Evolutionary conservation across 306 rosid genomes (phyloP).

Genomic region (Cercis canadensis): DNA sequence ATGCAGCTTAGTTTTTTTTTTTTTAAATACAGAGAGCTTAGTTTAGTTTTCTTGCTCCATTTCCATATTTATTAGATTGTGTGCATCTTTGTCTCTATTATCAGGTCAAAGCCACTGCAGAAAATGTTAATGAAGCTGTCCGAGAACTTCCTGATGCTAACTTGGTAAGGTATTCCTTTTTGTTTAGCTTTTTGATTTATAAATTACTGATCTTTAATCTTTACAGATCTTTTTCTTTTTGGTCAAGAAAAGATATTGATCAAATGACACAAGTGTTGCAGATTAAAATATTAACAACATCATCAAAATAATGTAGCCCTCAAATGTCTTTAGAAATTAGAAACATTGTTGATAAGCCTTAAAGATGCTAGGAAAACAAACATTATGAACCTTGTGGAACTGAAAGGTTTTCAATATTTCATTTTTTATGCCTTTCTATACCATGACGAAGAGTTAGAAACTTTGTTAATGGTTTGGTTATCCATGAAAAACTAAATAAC

Average conservation of each 20-base stretch:
- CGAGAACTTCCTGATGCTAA: constrained; percentile 99
- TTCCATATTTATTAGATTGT: constrained; percentile 8
- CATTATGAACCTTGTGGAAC: not conserved
- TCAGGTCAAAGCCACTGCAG: constrained; percentile 93
- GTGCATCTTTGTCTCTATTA: constrained; percentile 22
- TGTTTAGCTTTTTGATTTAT: constrained; percentile 39
- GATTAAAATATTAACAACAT: not conserved
- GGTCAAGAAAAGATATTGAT: not conserved
- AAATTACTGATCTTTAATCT: constrained; percentile 11
- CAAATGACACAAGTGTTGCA: not conserved
- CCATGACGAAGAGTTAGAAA: not conserved
- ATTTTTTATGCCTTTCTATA: not conserved
- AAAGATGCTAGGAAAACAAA: no score
- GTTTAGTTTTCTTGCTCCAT: not conserved
- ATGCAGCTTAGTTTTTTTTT: constrained; percentile 11
- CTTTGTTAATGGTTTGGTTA: no score
- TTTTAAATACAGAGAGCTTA: not conserved
- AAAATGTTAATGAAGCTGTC: constrained; percentile 86
- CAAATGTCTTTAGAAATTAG: not conserved
- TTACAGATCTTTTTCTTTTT: not conserved
- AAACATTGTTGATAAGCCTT: no score
- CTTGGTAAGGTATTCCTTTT: constrained; percentile 84
- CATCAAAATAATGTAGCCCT: not conserved
- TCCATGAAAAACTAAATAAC: no score
- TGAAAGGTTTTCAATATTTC: not conserved